A percentile compares a stretch with the other conserved stretches of the same genome.
Conservation (phyloP, 257 asterid genomes). For the Solanum lignicaule region DNA sequence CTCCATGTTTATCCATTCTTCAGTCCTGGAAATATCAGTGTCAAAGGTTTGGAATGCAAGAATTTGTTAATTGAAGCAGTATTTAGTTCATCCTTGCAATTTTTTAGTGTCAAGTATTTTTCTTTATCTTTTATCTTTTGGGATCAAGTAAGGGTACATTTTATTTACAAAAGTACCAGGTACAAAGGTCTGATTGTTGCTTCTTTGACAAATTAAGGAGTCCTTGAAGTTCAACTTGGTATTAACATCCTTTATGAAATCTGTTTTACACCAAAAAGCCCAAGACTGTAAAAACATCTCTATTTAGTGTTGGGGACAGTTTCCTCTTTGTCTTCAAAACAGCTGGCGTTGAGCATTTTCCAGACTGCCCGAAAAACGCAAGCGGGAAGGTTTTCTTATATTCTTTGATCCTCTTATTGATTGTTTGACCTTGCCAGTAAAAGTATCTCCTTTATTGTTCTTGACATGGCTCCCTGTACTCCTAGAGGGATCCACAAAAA, state of each 20-base stretch:
- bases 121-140: not conserved
- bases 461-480: not conserved
- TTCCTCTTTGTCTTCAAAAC: not conserved
- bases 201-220: not conserved
- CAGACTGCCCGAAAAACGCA: not conserved
- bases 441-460: not conserved
- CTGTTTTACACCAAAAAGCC: not conserved
- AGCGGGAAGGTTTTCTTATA: not conserved
- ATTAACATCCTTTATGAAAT: not conserved
- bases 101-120: not conserved
- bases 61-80: not conserved
- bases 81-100: not conserved
- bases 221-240: not conserved
- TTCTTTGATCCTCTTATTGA: not conserved
- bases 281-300: not conserved
- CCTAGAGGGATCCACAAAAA: not conserved
- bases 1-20: no score
- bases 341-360: not conserved
- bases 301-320: not conserved
- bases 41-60: not conserved
- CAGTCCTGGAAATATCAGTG: not conserved
- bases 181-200: not conserved
- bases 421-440: not conserved
- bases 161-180: not conserved
- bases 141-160: not conserved